Percentiles rank a stretch among this genome's conserved stretches.
phyloP scores from a whole-genome alignment of 2,329 filamentous ascomycete genomes.

The Botryotinia globosa region DNA sequence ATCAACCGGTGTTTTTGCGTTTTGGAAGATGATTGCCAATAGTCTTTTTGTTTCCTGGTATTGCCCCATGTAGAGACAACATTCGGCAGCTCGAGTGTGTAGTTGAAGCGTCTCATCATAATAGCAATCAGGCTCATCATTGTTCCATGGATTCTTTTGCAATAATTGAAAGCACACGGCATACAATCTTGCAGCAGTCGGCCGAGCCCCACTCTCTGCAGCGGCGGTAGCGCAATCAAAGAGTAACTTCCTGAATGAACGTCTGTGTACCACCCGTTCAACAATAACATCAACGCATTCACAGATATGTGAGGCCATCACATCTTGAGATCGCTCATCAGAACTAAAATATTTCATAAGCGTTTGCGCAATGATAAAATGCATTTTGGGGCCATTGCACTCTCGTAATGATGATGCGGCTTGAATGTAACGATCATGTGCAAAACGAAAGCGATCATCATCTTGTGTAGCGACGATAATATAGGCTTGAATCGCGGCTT shows the following conservation, averaged over 20 bases:
- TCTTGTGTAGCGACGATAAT: slow-evolving; percentile 78
- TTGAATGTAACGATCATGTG: slow-evolving; percentile 82
- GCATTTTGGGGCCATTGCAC: slow-evolving; percentile 73
- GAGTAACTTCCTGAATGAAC: slow-evolving; percentile 66
- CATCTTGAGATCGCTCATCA: slow-evolving; percentile 64
- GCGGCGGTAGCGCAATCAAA: slow-evolving; percentile 76
- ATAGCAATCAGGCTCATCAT: slow-evolving; percentile 65
- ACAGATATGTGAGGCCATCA: slow-evolving; percentile 77
- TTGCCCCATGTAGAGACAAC: slow-evolving; percentile 75
- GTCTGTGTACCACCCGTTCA: slow-evolving; percentile 55
- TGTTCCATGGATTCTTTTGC: slow-evolving; percentile 75
- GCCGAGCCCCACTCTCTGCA: slow-evolving; percentile 76
- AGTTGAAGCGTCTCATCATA: slow-evolving; percentile 85
- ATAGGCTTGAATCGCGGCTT: slow-evolving; percentile 75
- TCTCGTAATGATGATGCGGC: slow-evolving; percentile 69
- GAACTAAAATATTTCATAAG: slow-evolving; percentile 68
- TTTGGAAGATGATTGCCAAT: slow-evolving; percentile 66
- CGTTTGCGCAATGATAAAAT: slow-evolving; percentile 81
- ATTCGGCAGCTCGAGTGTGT: slow-evolving; percentile 76
- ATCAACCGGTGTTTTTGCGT: slow-evolving; percentile 70
- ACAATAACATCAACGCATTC: slow-evolving; percentile 74
- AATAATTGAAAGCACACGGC: slow-evolving; percentile 73
- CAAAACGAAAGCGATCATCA: slow-evolving; percentile 84
- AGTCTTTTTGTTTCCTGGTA: slow-evolving; percentile 64
- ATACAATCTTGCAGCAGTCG: slow-evolving; percentile 81